A percentile compares a stretch with the other conserved stretches of the same genome.
Evolutionary conservation across 2,329 filamentous ascomycete species (phyloP).

Genomic region (Paecilomyces fulvus): DNA sequence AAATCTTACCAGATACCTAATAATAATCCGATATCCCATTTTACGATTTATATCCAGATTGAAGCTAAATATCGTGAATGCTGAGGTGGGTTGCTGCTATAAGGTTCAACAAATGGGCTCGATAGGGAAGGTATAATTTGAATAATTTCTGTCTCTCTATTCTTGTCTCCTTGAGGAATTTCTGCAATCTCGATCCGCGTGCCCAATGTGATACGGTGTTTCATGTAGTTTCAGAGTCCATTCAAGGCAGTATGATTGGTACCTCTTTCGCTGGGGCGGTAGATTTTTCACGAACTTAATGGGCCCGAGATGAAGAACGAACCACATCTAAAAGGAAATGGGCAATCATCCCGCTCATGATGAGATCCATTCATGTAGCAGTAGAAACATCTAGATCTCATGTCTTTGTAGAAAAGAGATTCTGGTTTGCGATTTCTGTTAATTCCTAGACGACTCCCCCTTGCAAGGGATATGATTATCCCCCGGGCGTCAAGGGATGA

Average conservation of each 20-base stretch:
- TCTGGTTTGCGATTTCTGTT: background rate
- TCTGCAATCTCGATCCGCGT: background rate
- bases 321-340: background rate
- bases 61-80: too few relatives aligned
- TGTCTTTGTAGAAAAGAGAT: background rate
- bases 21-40: too few relatives aligned
- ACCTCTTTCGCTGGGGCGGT: too few relatives aligned
- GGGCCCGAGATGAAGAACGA: background rate
- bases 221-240: background rate
- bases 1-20: too few relatives aligned
- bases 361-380: background rate
- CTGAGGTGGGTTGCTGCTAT: too few relatives aligned
- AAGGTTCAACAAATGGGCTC: too few relatives aligned
- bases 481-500: background rate
- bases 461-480: background rate
- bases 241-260: background rate
- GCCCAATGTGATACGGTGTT: background rate
- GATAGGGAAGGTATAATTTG: too few relatives aligned
- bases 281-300: background rate
- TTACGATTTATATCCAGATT: too few relatives aligned
- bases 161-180: background rate
- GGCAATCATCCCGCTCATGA: background rate
- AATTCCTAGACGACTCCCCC: background rate
- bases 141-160: background rate
- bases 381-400: background rate